Conservation (phyloP, 1,284 basidiomycete species). For the Phylloboletellus chloephorus region DNA sequence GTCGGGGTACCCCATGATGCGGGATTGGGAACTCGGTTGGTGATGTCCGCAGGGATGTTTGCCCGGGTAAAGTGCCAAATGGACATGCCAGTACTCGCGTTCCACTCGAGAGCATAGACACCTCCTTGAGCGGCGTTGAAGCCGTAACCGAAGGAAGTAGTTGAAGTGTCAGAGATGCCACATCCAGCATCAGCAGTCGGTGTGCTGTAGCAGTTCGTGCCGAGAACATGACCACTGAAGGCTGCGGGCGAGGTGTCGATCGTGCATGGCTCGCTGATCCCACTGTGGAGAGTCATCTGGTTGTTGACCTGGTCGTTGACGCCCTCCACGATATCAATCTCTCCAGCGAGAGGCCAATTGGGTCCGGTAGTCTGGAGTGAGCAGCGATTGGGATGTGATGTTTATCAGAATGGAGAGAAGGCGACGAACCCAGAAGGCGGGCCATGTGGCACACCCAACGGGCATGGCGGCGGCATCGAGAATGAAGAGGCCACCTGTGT, state of each 20-base stretch:
- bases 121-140: constrained; percentile 71
- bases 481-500: constrained; percentile 69
- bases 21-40: constrained; percentile 51
- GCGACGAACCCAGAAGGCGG: constrained; percentile 51
- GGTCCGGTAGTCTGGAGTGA: constrained; percentile 42
- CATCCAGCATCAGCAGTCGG: constrained; percentile 46
- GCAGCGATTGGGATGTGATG: background rate
- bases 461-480: constrained; percentile 76
- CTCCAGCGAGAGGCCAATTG: constrained; percentile 64
- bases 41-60: constrained; percentile 68
- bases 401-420: background rate
- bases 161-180: constrained; percentile 37
- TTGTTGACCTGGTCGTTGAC: constrained; percentile 56
- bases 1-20: constrained; percentile 60
- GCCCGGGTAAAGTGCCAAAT: constrained; percentile 74
- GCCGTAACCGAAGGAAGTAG: constrained; percentile 56
- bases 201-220: constrained; percentile 40
- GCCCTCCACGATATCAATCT: constrained; percentile 73
- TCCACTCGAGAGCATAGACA: constrained; percentile 72
- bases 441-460: constrained; percentile 77
- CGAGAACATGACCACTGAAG: constrained; percentile 33
- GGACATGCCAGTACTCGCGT: constrained; percentile 53
- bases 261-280: constrained; percentile 25
- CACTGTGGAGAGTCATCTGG: constrained; percentile 68
- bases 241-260: constrained; percentile 8